A percentile compares a stretch with the other conserved stretches of the same genome.
These are phyloP conservation scores for Paramecium caudatum DNA, from an alignment of 73 alveolate genomes.

Conservation along the genomic window DNA sequence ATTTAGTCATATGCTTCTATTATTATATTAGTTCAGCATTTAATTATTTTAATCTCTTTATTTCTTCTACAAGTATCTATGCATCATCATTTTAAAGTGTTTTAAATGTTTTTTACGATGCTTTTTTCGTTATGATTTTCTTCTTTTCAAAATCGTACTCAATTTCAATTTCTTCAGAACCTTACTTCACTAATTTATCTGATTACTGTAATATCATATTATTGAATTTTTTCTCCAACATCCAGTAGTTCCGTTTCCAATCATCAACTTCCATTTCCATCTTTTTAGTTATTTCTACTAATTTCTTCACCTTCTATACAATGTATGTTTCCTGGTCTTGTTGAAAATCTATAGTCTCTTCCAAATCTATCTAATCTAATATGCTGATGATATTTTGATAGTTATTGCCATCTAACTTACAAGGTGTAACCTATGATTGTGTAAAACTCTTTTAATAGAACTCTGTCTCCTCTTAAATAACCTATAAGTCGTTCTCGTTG, in stretches of 20 bases:
- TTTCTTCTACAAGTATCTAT: not conserved
- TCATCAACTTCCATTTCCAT: constrained; percentile 53
- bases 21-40: constrained; percentile 32
- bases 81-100: constrained; percentile 36
- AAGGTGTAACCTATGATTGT: not conserved
- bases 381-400: not conserved
- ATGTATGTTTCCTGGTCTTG: constrained; percentile 15
- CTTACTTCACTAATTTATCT: constrained; percentile 13
- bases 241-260: constrained; percentile 67
- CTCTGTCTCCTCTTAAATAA: constrained; percentile 44
- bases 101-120: not conserved
- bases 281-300: constrained; percentile 4
- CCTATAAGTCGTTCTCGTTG: not conserved
- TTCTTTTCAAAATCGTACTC: constrained; percentile 70
- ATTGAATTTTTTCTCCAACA: constrained; percentile 49
- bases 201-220: not conserved
- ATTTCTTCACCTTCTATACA: not conserved
- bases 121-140: not conserved
- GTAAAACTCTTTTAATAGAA: constrained; percentile 25
- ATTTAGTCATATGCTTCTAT: constrained; percentile 7
- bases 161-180: constrained; percentile 51
- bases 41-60: constrained; percentile 31
- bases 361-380: constrained; percentile 15
- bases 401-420: not conserved
- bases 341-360: not conserved